A percentile compares a stretch with the other conserved stretches of the same genome.
phyloP scores from a whole-genome alignment of 495 filamentous ascomycete species.

The Cetradonia linearis region DNA sequence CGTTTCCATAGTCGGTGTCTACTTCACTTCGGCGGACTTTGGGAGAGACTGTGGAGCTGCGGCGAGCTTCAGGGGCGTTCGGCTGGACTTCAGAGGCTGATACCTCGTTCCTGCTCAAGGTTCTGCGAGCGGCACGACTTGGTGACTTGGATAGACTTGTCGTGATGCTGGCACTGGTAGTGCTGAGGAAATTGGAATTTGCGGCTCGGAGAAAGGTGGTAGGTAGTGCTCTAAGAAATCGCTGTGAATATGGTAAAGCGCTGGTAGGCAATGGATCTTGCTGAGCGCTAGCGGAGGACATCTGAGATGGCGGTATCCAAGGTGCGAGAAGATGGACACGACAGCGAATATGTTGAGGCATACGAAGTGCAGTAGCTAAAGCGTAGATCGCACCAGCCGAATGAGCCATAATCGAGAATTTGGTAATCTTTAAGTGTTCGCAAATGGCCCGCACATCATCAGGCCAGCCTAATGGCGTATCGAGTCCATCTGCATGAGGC shows the following conservation, averaged over 20 bases:
- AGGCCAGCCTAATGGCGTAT: slow-evolving; percentile 87
- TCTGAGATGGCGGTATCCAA: slow-evolving; percentile 97
- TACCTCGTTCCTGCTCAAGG: slow-evolving; percentile 34
- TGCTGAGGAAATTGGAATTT: slow-evolving; percentile 88
- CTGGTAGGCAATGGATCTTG: slow-evolving; percentile 65
- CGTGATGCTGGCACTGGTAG: slow-evolving; percentile 81
- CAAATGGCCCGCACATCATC: slow-evolving; percentile 96
- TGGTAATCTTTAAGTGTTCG: slow-evolving; percentile 81
- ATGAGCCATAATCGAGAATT: slow-evolving; percentile 96
- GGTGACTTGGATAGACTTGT: slow-evolving; percentile 68
- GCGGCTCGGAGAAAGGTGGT: slow-evolving; percentile 87
- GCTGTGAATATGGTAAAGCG: slow-evolving; percentile 82
- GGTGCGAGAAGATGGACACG: slow-evolving; percentile 91
- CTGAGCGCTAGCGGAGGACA: slow-evolving; percentile 70
- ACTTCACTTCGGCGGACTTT: not conserved
- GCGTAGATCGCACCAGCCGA: slow-evolving; percentile 97
- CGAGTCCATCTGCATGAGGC: slow-evolving; percentile 64
- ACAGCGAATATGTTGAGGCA: slow-evolving; percentile 91
- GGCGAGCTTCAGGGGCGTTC: not conserved
- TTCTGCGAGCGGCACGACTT: slow-evolving; percentile 53
- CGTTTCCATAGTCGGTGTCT: slow-evolving; percentile 8
- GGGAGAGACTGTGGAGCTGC: not conserved
- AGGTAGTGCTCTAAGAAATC: slow-evolving; percentile 81
- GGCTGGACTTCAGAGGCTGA: slow-evolving; percentile 23
- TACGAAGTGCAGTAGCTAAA: slow-evolving; percentile 85